Evolutionary conservation across 179 eudicot genomes (phyloP).

Genomic region (Amaranthus tricolor): DNA sequence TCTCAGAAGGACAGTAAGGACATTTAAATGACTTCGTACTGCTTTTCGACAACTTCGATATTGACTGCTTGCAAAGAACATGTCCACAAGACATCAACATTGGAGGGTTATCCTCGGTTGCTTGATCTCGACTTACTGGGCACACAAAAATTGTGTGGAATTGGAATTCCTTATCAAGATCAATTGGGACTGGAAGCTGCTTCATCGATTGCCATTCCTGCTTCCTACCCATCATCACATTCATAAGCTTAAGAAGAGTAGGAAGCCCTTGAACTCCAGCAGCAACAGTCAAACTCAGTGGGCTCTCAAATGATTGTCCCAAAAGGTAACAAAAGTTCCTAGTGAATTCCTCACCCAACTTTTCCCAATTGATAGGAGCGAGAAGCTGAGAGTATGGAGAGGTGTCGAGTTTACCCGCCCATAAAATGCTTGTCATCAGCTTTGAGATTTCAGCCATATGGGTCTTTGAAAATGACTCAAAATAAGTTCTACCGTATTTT

Average conservation of each 20-base stretch:
- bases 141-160: constrained; percentile 90
- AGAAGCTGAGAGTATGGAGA: constrained; percentile 76
- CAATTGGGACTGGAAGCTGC: constrained; percentile 84
- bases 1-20: constrained; percentile 90
- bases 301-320: constrained; percentile 76
- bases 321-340: constrained; percentile 64
- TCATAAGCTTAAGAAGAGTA: constrained; percentile 82
- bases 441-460: constrained; percentile 67
- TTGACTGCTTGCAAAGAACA: constrained; percentile 85
- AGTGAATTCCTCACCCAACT: constrained; percentile 56
- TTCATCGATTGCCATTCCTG: constrained; percentile 90
- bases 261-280: constrained; percentile 90
- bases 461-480: constrained; percentile 51
- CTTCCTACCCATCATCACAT: constrained; percentile 69
- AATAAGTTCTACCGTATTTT: constrained; percentile 54
- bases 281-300: constrained; percentile 63
- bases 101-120: constrained; percentile 86
- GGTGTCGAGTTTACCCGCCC: constrained; percentile 67
- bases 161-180: constrained; percentile 68
- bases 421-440: constrained; percentile 71
- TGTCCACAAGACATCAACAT: constrained; percentile 92
- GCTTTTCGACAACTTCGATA: constrained; percentile 71
- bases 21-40: constrained; percentile 62
- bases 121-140: constrained; percentile 87
- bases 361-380: constrained; percentile 60